These are phyloP conservation scores for Cubamyces sp. DNA, from an alignment of 768 basidiomycete genomes.

Conservation along the genomic window DNA sequence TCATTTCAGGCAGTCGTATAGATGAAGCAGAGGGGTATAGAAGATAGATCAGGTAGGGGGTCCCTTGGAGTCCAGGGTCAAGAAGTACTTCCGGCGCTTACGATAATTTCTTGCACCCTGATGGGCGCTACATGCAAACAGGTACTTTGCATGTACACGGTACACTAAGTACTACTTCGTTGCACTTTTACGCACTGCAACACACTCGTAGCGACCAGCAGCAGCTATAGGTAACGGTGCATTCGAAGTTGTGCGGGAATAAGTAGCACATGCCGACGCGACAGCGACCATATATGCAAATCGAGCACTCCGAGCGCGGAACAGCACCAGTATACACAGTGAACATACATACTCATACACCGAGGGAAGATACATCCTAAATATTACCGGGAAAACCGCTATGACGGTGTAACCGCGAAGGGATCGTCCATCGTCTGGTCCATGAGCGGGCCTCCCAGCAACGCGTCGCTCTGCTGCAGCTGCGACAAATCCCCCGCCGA, in stretches of 20 bases:
- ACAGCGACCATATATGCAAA: background rate
- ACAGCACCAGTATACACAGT: background rate
- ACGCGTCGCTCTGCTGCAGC: constrained; percentile 52
- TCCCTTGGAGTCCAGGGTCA: background rate
- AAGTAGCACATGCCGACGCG: background rate
- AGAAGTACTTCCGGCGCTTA: background rate
- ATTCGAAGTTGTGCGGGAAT: too few species aligned
- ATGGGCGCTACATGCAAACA: background rate
- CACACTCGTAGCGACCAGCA: too few species aligned
- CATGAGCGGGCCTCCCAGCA: constrained; percentile 62
- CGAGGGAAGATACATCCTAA: background rate
- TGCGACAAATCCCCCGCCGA: constrained; percentile 57
- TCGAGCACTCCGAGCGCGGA: too few species aligned
- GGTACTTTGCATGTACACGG: too few species aligned
- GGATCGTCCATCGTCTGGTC: constrained; percentile 60
- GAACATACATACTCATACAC: constrained; percentile 11
- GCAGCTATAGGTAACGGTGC: too few species aligned
- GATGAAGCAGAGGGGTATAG: background rate
- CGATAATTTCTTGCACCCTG: background rate
- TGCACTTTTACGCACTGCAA: background rate
- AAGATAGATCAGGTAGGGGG: background rate
- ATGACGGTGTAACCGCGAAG: constrained; percentile 43
- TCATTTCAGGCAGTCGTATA: constrained; percentile 42
- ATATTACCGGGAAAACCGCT: background rate
- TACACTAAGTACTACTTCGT: too few species aligned